phyloP scores from a whole-genome alignment of 192 early-diverging fungal species.

The Polychytrium aggregatum region DNA sequence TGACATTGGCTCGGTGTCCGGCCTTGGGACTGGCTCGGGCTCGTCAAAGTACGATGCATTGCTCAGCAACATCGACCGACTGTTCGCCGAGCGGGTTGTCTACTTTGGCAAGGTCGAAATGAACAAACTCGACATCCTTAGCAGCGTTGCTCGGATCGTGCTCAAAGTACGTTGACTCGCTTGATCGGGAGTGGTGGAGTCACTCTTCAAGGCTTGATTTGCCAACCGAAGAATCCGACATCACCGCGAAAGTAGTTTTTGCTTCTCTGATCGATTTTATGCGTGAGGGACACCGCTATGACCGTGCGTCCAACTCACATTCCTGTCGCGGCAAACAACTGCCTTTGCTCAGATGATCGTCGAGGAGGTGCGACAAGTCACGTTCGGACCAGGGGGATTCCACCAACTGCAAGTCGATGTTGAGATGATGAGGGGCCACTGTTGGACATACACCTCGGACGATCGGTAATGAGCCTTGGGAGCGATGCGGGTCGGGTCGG shows the following conservation, averaged over 20 bases:
- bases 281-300: too few relatives aligned
- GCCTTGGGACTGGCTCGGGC: constrained; percentile 14
- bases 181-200: constrained; percentile 1
- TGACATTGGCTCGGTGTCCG: too few relatives aligned
- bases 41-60: constrained; percentile 32
- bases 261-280: too few relatives aligned
- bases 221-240: too few relatives aligned
- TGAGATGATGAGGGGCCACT: constrained; percentile 28
- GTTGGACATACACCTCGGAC: constrained; percentile 20
- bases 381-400: constrained; percentile 36
- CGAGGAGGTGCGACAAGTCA: constrained; percentile 42
- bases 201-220: too few relatives aligned
- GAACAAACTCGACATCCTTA: constrained; percentile 30
- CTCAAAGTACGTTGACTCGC: constrained; percentile 39
- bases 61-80: constrained; percentile 52
- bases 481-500: constrained; percentile 1
- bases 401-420: constrained; percentile 60
- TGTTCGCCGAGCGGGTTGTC: constrained; percentile 59
- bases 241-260: too few relatives aligned
- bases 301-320: too few relatives aligned
- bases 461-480: constrained; percentile 32
- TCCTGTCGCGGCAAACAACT: too few relatives aligned
- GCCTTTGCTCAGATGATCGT: too few relatives aligned
- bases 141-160: constrained; percentile 43
- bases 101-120: constrained; percentile 50